Conservation (phyloP, 352 stramenopile species). For the Globisporangium paddicum region DNA sequence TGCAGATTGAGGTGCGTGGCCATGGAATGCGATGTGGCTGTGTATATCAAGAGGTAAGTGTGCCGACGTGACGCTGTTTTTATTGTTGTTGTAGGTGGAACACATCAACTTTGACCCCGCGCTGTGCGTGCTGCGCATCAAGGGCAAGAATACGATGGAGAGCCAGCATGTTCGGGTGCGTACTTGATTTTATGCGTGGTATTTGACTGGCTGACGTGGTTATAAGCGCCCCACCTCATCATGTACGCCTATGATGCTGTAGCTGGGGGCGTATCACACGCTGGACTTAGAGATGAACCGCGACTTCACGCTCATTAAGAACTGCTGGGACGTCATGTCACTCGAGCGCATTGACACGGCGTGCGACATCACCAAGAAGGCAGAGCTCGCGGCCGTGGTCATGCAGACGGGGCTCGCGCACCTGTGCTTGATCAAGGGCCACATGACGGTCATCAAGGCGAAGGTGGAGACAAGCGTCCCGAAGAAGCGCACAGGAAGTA, state of each 20-base stretch:
- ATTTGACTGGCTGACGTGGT: background rate
- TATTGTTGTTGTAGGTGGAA: constrained; percentile 88
- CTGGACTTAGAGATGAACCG: constrained; percentile 95
- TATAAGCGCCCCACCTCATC: background rate
- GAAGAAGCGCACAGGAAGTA: constrained; percentile 95
- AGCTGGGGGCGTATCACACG: constrained; percentile 97
- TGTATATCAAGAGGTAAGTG: background rate
- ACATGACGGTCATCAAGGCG: constrained; percentile 94
- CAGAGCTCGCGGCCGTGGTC: constrained; percentile 95
- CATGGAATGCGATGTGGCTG: background rate
- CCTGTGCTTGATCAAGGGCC: constrained; percentile 96
- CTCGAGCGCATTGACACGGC: constrained; percentile 95
- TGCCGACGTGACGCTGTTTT: too few species aligned
- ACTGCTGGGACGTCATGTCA: constrained; percentile 97
- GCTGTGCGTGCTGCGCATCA: constrained; percentile 92
- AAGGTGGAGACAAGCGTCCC: constrained; percentile 97
- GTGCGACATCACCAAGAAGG: constrained; percentile 92
- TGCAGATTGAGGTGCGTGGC: constrained; percentile 86
- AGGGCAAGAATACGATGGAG: constrained; percentile 93
- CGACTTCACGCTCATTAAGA: constrained; percentile 96
- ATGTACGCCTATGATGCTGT: constrained; percentile 1
- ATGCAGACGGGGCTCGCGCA: constrained; percentile 96
- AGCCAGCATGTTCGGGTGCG: constrained; percentile 92
- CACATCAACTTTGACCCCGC: constrained; percentile 96
- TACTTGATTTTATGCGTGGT: background rate